Evolutionary conservation across 495 filamentous ascomycete species (phyloP).

Genomic region (Sabuloglossum arenarium): DNA sequence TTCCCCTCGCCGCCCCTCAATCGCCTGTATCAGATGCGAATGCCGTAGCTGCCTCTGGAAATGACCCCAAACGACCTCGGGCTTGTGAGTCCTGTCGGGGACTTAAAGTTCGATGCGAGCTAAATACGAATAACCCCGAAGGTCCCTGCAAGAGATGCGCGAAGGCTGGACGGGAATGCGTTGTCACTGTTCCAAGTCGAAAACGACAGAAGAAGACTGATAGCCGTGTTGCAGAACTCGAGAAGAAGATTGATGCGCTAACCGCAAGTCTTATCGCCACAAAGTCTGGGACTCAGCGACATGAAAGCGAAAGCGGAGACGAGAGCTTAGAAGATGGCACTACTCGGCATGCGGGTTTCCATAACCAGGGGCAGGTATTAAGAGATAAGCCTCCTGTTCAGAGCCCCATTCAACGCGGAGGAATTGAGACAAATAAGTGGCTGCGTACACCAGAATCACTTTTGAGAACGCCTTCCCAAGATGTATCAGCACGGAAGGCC

Average conservation of each 20-base stretch:
- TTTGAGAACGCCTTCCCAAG: neutral
- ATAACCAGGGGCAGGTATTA: constrained; percentile 10
- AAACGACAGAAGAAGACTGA: constrained; percentile 92
- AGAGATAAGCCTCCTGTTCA: neutral
- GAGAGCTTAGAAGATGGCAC: constrained; percentile 11
- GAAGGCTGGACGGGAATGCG: constrained; percentile 58
- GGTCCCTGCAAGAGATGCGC: constrained; percentile 67
- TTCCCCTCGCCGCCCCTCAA: neutral
- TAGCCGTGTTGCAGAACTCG: constrained; percentile 74
- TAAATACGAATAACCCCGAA: constrained; percentile 37
- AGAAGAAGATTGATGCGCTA: constrained; percentile 82
- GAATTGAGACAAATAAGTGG: neutral
- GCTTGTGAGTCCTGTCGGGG: constrained; percentile 84
- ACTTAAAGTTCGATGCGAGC: constrained; percentile 80
- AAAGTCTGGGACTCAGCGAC: constrained; percentile 1
- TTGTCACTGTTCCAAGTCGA: constrained; percentile 62
- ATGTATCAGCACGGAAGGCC: neutral
- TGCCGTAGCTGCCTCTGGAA: neutral
- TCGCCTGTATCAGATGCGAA: neutral
- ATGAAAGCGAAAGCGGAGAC: neutral
- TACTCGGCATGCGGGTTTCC: constrained; percentile 7
- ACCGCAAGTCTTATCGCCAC: constrained; percentile 50
- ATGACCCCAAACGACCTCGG: constrained; percentile 58
- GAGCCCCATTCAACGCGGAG: neutral
- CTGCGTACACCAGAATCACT: neutral